Evolutionary conservation across 108 stramenopile species (phyloP), one percentile per base, ranked within the genome.

Genomic region (Nitzschia sp.): DNA sequence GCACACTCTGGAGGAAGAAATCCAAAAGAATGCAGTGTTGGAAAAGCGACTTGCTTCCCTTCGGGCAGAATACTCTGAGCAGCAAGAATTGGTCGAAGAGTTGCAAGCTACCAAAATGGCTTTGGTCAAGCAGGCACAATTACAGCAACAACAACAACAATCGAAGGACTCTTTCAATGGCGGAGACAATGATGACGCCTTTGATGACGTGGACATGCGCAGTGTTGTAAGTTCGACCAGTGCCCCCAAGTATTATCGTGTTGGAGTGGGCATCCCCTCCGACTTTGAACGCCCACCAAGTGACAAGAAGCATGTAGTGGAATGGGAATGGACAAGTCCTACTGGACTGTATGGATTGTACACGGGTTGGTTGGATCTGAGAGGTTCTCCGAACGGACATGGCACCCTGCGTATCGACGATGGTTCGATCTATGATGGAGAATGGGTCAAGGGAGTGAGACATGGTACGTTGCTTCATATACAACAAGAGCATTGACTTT

Each of bases 371-470:
- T 26, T 77, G 15, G 63, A 68, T 65, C 7, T 71, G 39, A 19
- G n/a, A 29, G 72, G 75, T 14, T 72, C 70, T 64, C 83, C 83
- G 20, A 43, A 73, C 52, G 83, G 76, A 38, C 56, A 52, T 51
- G 83, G 83, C 10, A 79, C 71, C 0, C 61, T 83, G 1, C 71
- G 76, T 17, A 63, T 77, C 12, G 65, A 77, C 10, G 78, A 83
- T 67, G 79, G 76, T 6, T 56, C 70, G 15, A 72, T 83, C 26
- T 77, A 76, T 22, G 71, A 65, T 37, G 83, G 83, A 15, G 52
- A 69, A 44, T 83, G 78, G 78, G 26, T 65, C 19, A 17, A 61
- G 21, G 83, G 83, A 22, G 17, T 51, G n/a, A 42, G 67, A 39
- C 67, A 74, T 57, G 75, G 75, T 54, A 61, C 29, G 66, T 41